Conservation (phyloP, 2,329 filamentous ascomycete species). For the Fusarium sp. region DNA sequence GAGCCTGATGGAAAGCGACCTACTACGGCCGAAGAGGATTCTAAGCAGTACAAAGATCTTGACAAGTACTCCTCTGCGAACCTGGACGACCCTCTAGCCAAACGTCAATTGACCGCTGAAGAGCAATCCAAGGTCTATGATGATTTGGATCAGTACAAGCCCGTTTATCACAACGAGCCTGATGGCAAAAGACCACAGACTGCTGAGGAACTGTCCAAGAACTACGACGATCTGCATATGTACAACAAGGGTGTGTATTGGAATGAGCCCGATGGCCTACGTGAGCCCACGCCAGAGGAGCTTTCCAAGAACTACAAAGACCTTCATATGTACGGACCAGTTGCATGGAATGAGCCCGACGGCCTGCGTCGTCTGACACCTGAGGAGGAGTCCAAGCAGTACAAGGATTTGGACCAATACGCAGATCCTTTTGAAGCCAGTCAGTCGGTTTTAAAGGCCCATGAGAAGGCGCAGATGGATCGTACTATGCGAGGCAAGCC, state of each 20-base stretch:
- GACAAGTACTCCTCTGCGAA: conserved; percentile 46
- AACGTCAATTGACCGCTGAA: conserved; percentile 44
- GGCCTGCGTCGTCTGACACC: conserved; percentile 43
- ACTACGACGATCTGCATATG: conserved; percentile 49
- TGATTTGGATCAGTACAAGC: conserved; percentile 53
- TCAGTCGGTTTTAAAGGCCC: conserved; percentile 42
- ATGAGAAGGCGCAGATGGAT: conserved; percentile 44
- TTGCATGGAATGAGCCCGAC: conserved; percentile 45
- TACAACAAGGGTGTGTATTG: conserved; percentile 47
- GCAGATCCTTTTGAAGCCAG: conserved; percentile 48
- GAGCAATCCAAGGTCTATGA: conserved; percentile 51
- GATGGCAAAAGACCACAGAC: conserved; percentile 44
- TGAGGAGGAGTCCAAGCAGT: conserved; percentile 45
- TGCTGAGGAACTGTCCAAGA: conserved; percentile 48
- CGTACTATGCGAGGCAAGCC: conserved; percentile 49
- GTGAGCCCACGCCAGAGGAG: conserved; percentile 46
- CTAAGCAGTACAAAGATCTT: conserved; percentile 51
- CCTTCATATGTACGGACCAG: conserved; percentile 51
- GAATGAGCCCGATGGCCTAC: conserved; percentile 47
- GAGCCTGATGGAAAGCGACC: conserved; percentile 40
- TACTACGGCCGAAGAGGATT: conserved; percentile 40
- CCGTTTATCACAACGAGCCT: conserved; percentile 49
- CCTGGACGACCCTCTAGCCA: conserved; percentile 43
- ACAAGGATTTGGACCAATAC: conserved; percentile 52
- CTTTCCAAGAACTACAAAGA: conserved; percentile 54